Percentiles rank a stretch among this genome's conserved stretches.
Evolutionary conservation across 768 basidiomycete species (phyloP).

Genomic region (Pleurotus platypus): DNA sequence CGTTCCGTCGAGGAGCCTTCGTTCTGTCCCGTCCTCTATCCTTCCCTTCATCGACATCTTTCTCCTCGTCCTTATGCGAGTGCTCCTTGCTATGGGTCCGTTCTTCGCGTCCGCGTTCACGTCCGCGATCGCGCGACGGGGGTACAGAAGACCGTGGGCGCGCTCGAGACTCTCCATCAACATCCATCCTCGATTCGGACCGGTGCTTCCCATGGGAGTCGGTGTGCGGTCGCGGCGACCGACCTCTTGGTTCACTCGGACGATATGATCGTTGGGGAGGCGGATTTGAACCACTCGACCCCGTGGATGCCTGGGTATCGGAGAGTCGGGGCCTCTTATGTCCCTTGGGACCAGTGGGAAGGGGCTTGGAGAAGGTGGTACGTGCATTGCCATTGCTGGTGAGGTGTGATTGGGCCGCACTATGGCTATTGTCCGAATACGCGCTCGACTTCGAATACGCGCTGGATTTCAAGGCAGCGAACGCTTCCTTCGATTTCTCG

Average conservation of each 20-base stretch:
- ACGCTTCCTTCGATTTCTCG: slow-evolving; percentile 70
- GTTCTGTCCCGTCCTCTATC: slow-evolving; percentile 29
- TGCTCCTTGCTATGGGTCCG: slow-evolving; percentile 13
- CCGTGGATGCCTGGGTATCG: slow-evolving; percentile 36
- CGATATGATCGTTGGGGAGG: slow-evolving; percentile 10
- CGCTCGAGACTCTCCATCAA: slow-evolving; percentile 40
- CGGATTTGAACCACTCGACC: slow-evolving; percentile 19
- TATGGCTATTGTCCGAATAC: background rate
- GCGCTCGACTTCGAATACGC: background rate
- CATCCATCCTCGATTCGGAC: slow-evolving; percentile 28
- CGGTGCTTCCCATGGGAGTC: slow-evolving; percentile 18
- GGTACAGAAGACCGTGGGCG: slow-evolving; percentile 31
- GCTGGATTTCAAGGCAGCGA: slow-evolving; percentile 18
- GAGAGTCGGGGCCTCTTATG: slow-evolving; percentile 78
- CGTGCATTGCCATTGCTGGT: slow-evolving; percentile 21
- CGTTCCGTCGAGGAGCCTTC: slow-evolving; percentile 39
- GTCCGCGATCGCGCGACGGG: slow-evolving; percentile 7
- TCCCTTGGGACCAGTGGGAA: slow-evolving; percentile 77
- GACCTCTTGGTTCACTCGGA: slow-evolving; percentile 2
- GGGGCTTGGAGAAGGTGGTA: slow-evolving; percentile 43
- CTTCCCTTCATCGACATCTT: slow-evolving; percentile 32
- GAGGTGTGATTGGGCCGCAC: background rate
- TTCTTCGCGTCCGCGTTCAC: slow-evolving; percentile 4
- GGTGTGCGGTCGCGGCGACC: slow-evolving; percentile 5
- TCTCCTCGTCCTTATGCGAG: slow-evolving; percentile 26